Percentiles rank a stretch among this genome's conserved stretches.
These are phyloP conservation scores for Monosporozyma servazzii DNA, from an alignment of 805 yeast genomes.

Conservation along the genomic window DNA sequence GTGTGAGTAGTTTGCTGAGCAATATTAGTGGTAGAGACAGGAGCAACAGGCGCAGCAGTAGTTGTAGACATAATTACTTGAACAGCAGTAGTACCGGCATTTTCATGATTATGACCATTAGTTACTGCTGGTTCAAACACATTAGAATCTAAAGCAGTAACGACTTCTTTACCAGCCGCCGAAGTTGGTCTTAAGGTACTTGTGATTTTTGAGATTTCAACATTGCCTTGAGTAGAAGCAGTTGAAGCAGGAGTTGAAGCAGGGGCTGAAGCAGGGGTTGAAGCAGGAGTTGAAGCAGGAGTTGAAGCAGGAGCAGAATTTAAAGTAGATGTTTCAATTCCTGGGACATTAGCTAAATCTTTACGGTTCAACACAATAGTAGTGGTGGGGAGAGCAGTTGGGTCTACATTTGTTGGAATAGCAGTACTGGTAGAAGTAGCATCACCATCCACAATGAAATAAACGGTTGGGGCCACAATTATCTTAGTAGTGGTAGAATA, in stretches of 20 bases:
- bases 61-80: constrained; percentile 3
- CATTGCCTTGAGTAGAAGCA: constrained; percentile 1
- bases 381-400: constrained; percentile 31
- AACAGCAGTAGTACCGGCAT: neutral
- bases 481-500: constrained; percentile 34
- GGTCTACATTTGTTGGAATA: constrained; percentile 28
- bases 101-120: neutral
- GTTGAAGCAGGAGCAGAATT: constrained; percentile 7
- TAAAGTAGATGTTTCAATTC: constrained; percentile 3
- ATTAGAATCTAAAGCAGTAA: constrained; percentile 1
- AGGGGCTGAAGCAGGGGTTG: constrained; percentile 8
- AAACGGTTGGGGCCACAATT: constrained; percentile 35
- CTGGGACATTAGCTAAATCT: constrained; percentile 2
- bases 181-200: constrained; percentile 1
- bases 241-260: constrained; percentile 7
- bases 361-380: constrained; percentile 20
- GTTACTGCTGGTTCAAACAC: neutral
- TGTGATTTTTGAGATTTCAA: neutral
- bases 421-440: constrained; percentile 33
- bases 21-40: neutral
- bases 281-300: constrained; percentile 6
- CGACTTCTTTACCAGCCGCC: neutral
- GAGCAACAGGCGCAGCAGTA: constrained; percentile 6
- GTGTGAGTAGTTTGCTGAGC: constrained; percentile 3
- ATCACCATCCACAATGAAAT: constrained; percentile 31